These are phyloP conservation scores for Ustilago trichophora DNA, from an alignment of 1,284 basidiomycete genomes.

Conservation along the genomic window DNA sequence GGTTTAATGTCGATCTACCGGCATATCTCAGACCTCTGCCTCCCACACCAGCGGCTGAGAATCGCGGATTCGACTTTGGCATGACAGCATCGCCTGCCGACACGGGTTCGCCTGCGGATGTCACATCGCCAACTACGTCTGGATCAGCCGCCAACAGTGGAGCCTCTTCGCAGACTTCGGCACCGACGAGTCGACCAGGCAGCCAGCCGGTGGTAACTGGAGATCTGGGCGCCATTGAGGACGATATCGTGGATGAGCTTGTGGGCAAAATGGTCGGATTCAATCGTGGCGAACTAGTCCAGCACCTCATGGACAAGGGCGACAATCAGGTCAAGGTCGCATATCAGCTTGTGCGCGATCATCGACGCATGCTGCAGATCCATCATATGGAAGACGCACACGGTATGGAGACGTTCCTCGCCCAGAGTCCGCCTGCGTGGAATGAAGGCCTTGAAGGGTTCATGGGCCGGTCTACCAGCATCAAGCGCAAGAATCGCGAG, in stretches of 20 bases:
- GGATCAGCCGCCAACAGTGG: slow-evolving; percentile 23
- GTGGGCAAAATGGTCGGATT: slow-evolving; percentile 79
- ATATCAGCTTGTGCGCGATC: slow-evolving; percentile 90
- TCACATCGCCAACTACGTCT: slow-evolving; percentile 17
- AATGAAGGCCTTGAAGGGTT: slow-evolving; percentile 68
- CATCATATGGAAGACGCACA: slow-evolving; percentile 51
- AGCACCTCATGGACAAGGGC: slow-evolving; percentile 81
- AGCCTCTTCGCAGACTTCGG: slow-evolving; percentile 26
- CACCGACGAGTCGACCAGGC: slow-evolving; percentile 16
- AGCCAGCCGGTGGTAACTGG: slow-evolving; percentile 35
- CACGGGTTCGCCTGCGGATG: slow-evolving; percentile 28
- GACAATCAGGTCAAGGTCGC: slow-evolving; percentile 97
- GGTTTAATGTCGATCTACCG: slow-evolving; percentile 64
- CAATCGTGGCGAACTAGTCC: slow-evolving; percentile 83
- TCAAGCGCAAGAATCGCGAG: slow-evolving; percentile 39
- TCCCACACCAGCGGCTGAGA: slow-evolving; percentile 72
- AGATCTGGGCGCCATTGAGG: slow-evolving; percentile 84
- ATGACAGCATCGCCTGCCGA: slow-evolving; percentile 38
- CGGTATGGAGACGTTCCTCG: slow-evolving; percentile 70
- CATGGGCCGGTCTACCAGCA: slow-evolving; percentile 49
- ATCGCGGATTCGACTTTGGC: slow-evolving; percentile 71
- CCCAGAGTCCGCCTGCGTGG: slow-evolving; percentile 70
- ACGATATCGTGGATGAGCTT: slow-evolving; percentile 85
- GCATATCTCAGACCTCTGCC: slow-evolving; percentile 75
- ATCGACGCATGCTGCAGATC: slow-evolving; percentile 83